Conservation (phyloP, 176 grass and related monocot species). For the Oryza glumipatula region DNA sequence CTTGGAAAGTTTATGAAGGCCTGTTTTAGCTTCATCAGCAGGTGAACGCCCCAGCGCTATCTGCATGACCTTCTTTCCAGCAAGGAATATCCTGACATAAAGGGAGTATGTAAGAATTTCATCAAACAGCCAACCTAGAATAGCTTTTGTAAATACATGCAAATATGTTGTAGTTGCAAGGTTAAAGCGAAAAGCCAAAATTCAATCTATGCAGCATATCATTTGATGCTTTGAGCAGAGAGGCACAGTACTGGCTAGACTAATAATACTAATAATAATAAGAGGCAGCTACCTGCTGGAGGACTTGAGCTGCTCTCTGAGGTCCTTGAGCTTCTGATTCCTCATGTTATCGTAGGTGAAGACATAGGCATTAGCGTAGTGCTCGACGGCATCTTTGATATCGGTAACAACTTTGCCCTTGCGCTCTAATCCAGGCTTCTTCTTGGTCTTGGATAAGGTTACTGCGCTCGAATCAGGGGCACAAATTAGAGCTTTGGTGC, state of each 20-base stretch:
- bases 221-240: no score
- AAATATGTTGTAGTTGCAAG: no score
- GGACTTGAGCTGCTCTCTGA: constrained; percentile 80
- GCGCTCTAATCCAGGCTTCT: constrained; percentile 68
- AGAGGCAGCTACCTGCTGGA: constrained; percentile 55
- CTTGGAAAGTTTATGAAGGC: constrained; percentile 80
- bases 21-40: constrained; percentile 79
- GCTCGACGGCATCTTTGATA: constrained; percentile 67
- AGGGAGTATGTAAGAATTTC: background rate
- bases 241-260: no score
- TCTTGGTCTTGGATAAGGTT: constrained; percentile 80
- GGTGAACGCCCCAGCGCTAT: constrained; percentile 73
- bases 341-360: constrained; percentile 96
- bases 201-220: no score
- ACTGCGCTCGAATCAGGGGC: constrained; percentile 36
- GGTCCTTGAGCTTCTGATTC: constrained; percentile 88
- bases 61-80: constrained; percentile 97
- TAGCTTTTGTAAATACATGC: no score
- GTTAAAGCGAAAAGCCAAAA: no score
- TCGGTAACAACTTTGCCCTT: constrained; percentile 76
- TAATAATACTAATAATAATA: background rate
- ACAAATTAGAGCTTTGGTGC: background rate
- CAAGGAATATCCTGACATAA: constrained; percentile 81
- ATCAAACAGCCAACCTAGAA: no score
- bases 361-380: constrained; percentile 61